These are phyloP conservation scores for Dactylis glomerata DNA, from an alignment of 176 grass and related monocot genomes.

Conservation along the genomic window DNA sequence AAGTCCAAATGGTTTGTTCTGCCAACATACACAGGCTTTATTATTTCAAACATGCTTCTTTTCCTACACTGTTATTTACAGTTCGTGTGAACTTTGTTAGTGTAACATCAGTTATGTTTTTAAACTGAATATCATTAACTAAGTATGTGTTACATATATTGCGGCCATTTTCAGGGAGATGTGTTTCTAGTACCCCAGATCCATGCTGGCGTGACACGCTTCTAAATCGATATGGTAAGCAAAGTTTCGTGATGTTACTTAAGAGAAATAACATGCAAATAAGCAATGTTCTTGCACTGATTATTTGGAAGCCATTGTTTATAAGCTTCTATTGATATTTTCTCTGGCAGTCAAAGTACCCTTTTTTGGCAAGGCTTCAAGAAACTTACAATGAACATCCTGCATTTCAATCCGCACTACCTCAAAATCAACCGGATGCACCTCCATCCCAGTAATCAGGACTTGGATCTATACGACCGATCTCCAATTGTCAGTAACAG, in stretches of 20 bases:
- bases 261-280: neutral
- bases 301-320: neutral
- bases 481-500: neutral
- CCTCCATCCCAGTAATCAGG: neutral
- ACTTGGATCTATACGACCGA: neutral
- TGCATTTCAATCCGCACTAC: constrained; percentile 16
- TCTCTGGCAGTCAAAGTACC: neutral
- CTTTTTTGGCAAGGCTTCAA: constrained; percentile 9
- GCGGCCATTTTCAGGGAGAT: constrained; percentile 52
- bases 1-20: constrained; percentile 68
- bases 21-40: neutral
- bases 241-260: neutral
- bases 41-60: constrained; percentile 20
- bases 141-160: neutral
- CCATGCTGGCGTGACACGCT: constrained; percentile 51
- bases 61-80: neutral
- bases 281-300: neutral
- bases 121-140: neutral
- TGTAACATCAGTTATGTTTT: neutral
- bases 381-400: neutral
- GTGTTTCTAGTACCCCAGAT: constrained; percentile 75
- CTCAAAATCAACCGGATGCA: constrained; percentile 11
- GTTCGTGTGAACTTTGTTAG: neutral
- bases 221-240: constrained; percentile 72
- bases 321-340: neutral